These are phyloP conservation scores for Amaranthus palmeri DNA, from an alignment of 148 eudicot species.

Conservation along the genomic window DNA sequence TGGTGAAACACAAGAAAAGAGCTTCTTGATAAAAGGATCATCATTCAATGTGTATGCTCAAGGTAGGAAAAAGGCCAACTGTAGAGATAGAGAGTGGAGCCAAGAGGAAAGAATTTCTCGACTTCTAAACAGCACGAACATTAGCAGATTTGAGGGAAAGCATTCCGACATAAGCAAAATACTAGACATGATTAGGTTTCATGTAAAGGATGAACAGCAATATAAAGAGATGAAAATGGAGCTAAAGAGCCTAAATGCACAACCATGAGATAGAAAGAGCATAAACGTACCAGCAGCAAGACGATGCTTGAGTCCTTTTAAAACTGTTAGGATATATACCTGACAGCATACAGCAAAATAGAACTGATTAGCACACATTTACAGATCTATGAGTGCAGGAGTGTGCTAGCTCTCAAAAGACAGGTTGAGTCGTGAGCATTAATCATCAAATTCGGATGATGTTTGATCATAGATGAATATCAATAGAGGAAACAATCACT, in stretches of 20 bases:
- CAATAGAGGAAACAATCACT: neutral
- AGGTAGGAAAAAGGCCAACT: neutral
- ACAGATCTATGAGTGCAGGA: neutral
- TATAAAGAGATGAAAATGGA: neutral
- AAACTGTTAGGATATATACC: constrained; percentile 86
- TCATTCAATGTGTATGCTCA: neutral
- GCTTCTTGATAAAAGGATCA: neutral
- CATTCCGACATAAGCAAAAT: neutral
- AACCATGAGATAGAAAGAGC: constrained; percentile 2
- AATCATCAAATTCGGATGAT: neutral
- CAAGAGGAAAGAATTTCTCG: neutral
- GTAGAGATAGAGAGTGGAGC: neutral
- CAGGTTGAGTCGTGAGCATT: neutral
- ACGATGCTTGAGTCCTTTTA: constrained; percentile 94
- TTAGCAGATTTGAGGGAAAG: neutral
- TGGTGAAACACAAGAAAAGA: neutral
- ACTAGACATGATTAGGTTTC: neutral
- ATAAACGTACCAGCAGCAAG: constrained; percentile 79
- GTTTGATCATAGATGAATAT: neutral
- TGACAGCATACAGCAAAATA: constrained; percentile 23
- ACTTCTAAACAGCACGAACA: neutral
- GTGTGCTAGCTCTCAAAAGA: neutral
- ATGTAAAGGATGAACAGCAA: neutral
- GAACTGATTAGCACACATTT: constrained; percentile 13
- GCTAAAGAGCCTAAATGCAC: neutral